Conservation (phyloP, 306 rosid species). For the Canavalia gladiata region DNA sequence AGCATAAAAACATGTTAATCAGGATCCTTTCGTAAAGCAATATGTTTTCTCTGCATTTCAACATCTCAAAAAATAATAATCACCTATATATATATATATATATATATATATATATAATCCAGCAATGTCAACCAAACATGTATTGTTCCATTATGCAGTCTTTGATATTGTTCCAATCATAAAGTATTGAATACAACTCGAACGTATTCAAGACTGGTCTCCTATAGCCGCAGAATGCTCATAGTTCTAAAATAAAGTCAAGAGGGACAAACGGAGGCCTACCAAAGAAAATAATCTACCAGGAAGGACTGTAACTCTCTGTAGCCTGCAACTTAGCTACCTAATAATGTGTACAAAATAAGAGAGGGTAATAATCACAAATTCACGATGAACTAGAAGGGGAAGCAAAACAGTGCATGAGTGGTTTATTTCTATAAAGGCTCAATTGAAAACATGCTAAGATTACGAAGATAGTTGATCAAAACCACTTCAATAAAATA, state of each 20-base stretch:
- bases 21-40: too few species aligned
- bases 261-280: background rate
- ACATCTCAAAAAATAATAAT: too few species aligned
- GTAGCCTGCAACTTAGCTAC: background rate
- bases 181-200: background rate
- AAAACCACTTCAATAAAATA: background rate
- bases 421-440: background rate
- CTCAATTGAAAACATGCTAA: background rate
- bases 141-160: too few species aligned
- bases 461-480: background rate
- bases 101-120: background rate
- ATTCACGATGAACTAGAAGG: background rate
- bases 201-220: conserved; percentile 2
- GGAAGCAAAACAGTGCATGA: background rate
- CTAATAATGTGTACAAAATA: background rate
- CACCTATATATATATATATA: too few species aligned
- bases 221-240: background rate
- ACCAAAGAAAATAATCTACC: background rate
- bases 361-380: background rate
- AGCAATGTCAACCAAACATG: background rate
- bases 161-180: background rate
- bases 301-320: background rate
- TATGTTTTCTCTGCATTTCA: too few species aligned
- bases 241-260: background rate
- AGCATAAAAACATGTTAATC: too few species aligned